Evolutionary conservation across 345 rosid species (phyloP).

Genomic region (Mangifera indica): DNA sequence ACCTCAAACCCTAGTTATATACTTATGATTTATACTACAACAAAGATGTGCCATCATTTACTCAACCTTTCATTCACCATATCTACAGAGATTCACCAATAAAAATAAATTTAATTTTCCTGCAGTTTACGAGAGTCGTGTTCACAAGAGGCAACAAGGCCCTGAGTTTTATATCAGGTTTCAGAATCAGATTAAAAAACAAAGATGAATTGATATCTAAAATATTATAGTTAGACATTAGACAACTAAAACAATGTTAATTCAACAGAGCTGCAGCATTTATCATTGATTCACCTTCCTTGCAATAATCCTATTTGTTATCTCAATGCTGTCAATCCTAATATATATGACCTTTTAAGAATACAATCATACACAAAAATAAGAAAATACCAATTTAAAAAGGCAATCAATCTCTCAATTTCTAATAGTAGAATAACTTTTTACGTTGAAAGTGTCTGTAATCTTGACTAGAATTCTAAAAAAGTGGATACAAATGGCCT

Average conservation of each 20-base stretch:
- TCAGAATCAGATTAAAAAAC: not conserved
- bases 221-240: too few relatives aligned
- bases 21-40: too few relatives aligned
- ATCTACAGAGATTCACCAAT: conserved; percentile 49
- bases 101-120: conserved; percentile 45
- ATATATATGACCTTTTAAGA: too few relatives aligned
- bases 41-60: conserved; percentile 44
- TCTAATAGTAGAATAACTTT: not conserved
- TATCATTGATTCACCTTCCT: not conserved
- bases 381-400: not conserved
- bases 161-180: conserved; percentile 45
- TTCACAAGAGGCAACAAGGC: conserved; percentile 33
- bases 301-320: not conserved
- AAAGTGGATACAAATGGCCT: not conserved
- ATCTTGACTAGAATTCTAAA: not conserved
- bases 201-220: not conserved
- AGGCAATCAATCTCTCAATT: not conserved
- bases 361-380: not conserved
- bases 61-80: conserved; percentile 46
- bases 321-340: too few relatives aligned
- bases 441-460: not conserved
- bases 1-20: not conserved
- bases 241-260: too few relatives aligned
- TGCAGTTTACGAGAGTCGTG: conserved; percentile 26
- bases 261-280: not conserved